Evolutionary conservation across 306 rosid species (phyloP).

Genomic region (Rosa rugosa): DNA sequence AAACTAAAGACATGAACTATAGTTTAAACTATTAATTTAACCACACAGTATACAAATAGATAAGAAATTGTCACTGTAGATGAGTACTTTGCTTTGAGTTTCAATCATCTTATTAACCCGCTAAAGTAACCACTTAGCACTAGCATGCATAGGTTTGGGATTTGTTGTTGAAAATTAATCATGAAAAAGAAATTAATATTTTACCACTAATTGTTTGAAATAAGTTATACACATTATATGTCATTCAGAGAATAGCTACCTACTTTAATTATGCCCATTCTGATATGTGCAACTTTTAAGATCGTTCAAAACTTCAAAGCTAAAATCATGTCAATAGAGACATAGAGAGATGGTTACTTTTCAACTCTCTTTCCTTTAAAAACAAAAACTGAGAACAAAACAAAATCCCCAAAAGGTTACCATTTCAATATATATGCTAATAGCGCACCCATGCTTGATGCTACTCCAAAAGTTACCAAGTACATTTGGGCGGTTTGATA

Average conservation of each 20-base stretch:
- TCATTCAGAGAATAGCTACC: neutral
- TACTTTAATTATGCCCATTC: constrained; percentile 8
- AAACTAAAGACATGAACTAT: too few relatives aligned
- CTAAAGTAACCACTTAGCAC: neutral
- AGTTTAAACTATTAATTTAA: too few relatives aligned
- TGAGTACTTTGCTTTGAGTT: neutral
- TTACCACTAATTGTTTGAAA: neutral
- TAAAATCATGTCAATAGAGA: constrained; percentile 14
- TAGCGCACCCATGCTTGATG: neutral
- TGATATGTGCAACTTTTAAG: constrained; percentile 10
- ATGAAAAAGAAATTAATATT: constrained; percentile 12
- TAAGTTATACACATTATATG: neutral
- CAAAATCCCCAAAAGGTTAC: neutral
- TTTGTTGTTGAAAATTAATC: constrained; percentile 8
- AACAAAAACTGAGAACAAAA: neutral
- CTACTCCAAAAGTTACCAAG: neutral
- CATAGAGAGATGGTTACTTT: neutral
- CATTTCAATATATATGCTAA: neutral
- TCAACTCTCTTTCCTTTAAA: neutral
- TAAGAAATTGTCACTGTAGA: too few relatives aligned
- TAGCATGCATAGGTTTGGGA: neutral
- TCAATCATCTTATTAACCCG: neutral
- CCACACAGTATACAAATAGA: too few relatives aligned
- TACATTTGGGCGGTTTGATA: neutral
- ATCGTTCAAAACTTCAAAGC: neutral